Evolutionary conservation across 2,329 filamentous ascomycete species (phyloP), one percentile per base, ranked within the genome.

Genomic region (Lachnum nothofagi): DNA sequence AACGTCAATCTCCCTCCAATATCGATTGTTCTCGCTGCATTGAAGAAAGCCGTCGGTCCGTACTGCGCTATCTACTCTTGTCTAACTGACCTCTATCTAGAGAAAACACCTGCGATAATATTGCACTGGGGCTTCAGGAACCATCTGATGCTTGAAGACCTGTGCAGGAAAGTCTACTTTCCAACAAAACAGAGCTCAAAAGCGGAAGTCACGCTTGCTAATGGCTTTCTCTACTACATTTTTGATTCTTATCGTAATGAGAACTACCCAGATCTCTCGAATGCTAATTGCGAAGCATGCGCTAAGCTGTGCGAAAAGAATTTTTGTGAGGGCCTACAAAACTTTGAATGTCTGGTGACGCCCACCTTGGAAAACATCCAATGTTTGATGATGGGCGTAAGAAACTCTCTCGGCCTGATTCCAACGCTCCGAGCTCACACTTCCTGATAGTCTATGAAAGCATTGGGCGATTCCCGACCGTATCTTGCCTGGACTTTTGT

Each of bases 121-220:
- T 20, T 55, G 17, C 53, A 55, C 14, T 47, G 40, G 23, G 50
- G 40, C 17, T 40, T 48, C 5, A 42, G 48, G 42, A 47, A 55
- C 29, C 49, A 53, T n/a, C 42, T 45, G 3, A 37, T 51, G 17
- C 40, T 55, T 3, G 53, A 55, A 22, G 25, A 44, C n/a, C 19
- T 55, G 9, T 53, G 50, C 35, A 55, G 44, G 42, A 50, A 48
- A 34, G 41, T 55, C 16, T 55, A 55, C 33, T 51, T 55, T 38
- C 53, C 53, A 8, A 47, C 47, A n/a, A 48, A 29, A 14, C 41
- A 41, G 24, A 22, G 48, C 4, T 52, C 50, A n/a, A 49, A 46
- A 29, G 50, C 42, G 3, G 46, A 53, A 22, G 19, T 51, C 9
- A 53, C 46, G 4, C 45, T 55, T 4, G 33, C 49, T 37, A 50